Conservation (phyloP, 768 basidiomycete species). For the Candolleomyces eurysporus region DNA sequence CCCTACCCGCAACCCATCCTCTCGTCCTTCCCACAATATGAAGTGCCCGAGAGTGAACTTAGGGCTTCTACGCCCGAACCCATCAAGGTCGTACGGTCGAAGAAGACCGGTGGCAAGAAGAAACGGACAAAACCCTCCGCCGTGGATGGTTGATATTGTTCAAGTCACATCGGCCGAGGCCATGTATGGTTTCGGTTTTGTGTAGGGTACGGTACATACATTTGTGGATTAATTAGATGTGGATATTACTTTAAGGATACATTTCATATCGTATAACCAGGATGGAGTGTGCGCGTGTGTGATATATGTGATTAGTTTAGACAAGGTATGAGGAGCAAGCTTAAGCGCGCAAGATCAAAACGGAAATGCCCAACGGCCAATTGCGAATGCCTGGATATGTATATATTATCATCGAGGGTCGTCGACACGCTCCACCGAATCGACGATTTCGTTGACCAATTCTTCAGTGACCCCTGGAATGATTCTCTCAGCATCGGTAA, state of each 20-base stretch:
- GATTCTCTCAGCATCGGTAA: conserved; percentile 91
- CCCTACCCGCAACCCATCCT: conserved; percentile 15
- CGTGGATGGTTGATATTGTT: background rate
- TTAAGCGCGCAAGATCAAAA: too few species aligned
- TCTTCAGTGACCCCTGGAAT: conserved; percentile 95
- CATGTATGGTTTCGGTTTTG: background rate
- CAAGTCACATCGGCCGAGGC: background rate
- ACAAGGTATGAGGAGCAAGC: background rate
- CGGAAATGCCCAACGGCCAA: too few species aligned
- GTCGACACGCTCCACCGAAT: conserved; percentile 88
- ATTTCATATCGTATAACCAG: background rate
- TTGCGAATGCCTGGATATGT: conserved; percentile 21
- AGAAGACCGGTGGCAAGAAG: conserved; percentile 68
- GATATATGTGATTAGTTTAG: background rate
- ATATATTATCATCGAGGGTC: conserved; percentile 52
- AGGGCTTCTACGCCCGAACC: conserved; percentile 59
- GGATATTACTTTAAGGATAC: conserved; percentile 1
- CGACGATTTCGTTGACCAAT: conserved; percentile 90
- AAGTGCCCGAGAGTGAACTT: conserved; percentile 43
- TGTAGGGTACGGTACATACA: background rate
- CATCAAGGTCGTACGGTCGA: conserved; percentile 72
- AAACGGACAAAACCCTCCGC: conserved; percentile 47
- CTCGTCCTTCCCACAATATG: conserved; percentile 52
- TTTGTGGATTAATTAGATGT: background rate
- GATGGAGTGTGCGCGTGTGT: background rate